Evolutionary conservation across 2,329 filamentous ascomycete genomes (phyloP), one percentile per base, ranked within the genome.

Genomic region (Fusarium sterilihyphosum): DNA sequence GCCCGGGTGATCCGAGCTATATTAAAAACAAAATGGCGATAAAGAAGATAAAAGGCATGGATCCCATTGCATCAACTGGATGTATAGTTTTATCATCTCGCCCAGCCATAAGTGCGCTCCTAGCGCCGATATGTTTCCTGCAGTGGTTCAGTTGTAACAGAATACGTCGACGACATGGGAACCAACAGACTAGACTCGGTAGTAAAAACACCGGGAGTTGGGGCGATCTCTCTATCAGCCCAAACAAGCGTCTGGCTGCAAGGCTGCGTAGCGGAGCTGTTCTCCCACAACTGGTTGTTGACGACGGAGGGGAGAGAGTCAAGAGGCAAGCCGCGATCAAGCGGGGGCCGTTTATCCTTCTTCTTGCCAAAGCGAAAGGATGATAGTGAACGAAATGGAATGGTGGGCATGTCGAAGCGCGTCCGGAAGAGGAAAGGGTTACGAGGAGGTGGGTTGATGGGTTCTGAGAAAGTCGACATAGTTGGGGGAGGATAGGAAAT

Each of bases 371-470:
- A 63, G 26, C 61, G 52, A 62, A 79, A 75, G 24, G 63, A 76
- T 8, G 75, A 71, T 2, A 79, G 37, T 5, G 74, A 61, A 22
- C 41, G 64, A 41, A 79, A 74, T 7, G 79, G 74, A 8, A 77
- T 65, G 3, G 54, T 22, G 68, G 70, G 46, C 24, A 82, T 64
- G 63, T 78, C 76, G 69, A 81, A 67, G 24, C 73, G 77, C n/a
- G 81, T 83, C 54, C 80, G 80, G 75, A 83, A 82, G 47, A 78
- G 77, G 43, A 83, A 82, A 24, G 81, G 81, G 63, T 82, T 83
- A 26, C 74, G 77, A 35, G 64, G 61, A 11, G 70, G 73, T 56
- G 73, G 53, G 24, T 69, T 72, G 37, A 65, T 31, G 13, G 64
- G 50, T 18, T 61, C 47, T 26, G 73, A 47, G 29, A 62, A n/a